Conservation (phyloP, 495 filamentous ascomycete genomes). For the Penicillium bovifimosum region DNA sequence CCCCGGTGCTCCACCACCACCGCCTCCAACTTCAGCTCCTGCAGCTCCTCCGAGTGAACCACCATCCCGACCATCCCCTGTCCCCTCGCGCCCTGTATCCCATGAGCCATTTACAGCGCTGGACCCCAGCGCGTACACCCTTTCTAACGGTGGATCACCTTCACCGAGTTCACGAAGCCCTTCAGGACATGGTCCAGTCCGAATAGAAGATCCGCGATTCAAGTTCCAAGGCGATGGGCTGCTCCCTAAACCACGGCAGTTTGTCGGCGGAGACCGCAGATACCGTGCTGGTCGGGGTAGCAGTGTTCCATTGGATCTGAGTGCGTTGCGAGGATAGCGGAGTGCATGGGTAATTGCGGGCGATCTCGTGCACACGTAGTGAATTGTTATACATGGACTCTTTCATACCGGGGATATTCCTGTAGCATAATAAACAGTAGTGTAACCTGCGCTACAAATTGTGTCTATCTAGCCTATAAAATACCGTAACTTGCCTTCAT, state of each 20-base stretch:
- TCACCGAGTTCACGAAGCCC: conserved; percentile 24
- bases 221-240: conserved; percentile 78
- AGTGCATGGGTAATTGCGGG: conserved; percentile 22
- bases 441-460: background rate
- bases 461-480: background rate
- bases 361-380: conserved; percentile 27
- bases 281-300: conserved; percentile 91
- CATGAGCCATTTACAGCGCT: conserved; percentile 53
- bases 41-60: conserved; percentile 41
- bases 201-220: conserved; percentile 77
- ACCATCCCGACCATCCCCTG: conserved; percentile 48
- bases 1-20: conserved; percentile 36
- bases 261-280: conserved; percentile 60
- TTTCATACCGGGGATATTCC: background rate
- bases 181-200: conserved; percentile 40
- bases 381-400: conserved; percentile 20
- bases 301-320: conserved; percentile 87
- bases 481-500: background rate
- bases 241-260: conserved; percentile 79
- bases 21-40: conserved; percentile 44
- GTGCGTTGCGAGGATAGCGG: conserved; percentile 32
- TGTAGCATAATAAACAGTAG: background rate
- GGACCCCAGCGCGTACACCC: conserved; percentile 72
- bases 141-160: conserved; percentile 52
- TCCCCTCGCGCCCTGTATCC: conserved; percentile 38